Conservation (phyloP, 768 basidiomycete species). For the Epithele typhae region DNA sequence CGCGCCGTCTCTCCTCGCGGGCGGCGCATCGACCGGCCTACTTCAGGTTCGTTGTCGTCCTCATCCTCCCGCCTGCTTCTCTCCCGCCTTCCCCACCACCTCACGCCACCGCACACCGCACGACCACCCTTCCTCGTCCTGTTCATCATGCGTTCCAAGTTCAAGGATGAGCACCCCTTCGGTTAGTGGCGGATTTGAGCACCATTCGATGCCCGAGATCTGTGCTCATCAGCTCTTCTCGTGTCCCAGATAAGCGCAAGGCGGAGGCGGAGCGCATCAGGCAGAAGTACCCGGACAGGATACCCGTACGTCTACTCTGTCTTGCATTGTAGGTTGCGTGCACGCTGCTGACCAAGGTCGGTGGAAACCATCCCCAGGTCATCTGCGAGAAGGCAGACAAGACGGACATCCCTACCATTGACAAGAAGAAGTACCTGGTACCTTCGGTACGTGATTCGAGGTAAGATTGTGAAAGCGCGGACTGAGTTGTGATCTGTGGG, state of each 20-base stretch:
- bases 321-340: too few relatives aligned
- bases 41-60: slow-evolving; percentile 17
- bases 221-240: slow-evolving; percentile 30
- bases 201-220: slow-evolving; percentile 22
- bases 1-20: slow-evolving; percentile 16
- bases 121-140: not conserved
- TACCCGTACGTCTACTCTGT: slow-evolving; percentile 65
- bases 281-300: slow-evolving; percentile 98
- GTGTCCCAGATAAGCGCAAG: slow-evolving; percentile 91
- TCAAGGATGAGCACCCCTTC: slow-evolving; percentile 99
- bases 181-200: slow-evolving; percentile 61
- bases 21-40: slow-evolving; percentile 18
- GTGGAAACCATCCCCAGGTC: slow-evolving; percentile 50
- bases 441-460: slow-evolving; percentile 67
- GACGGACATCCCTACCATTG: slow-evolving; percentile 97
- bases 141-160: slow-evolving; percentile 78
- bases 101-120: not conserved
- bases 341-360: too few relatives aligned
- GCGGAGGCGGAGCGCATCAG: slow-evolving; percentile 97
- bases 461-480: not conserved
- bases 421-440: slow-evolving; percentile 99
- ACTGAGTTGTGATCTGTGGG: slow-evolving; percentile 5
- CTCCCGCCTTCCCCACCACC: slow-evolving; percentile 10
- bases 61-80: slow-evolving; percentile 14
- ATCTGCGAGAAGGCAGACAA: slow-evolving; percentile 99